Evolutionary conservation across 441 rosid genomes (phyloP), one percentile per base, ranked within the genome.

Genomic region (Syzygium malaccense): DNA sequence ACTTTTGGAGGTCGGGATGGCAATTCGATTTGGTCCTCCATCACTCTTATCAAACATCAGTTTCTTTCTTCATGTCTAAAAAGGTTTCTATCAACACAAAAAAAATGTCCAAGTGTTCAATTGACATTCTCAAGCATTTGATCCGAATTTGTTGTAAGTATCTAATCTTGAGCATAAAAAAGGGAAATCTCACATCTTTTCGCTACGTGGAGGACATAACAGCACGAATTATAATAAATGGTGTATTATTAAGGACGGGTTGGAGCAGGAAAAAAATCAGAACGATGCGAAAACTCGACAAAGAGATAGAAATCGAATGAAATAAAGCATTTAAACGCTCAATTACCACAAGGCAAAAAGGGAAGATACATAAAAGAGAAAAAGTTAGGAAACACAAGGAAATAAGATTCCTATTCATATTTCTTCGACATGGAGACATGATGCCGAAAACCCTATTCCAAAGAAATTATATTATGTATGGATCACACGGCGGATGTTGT

Each of bases 261-360:
- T 64, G 11, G 37, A 64, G 75, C 13, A 4, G 6, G 12, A 30
- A 64, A 30, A 15, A 64, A 62, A 4, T 18, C 2, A 9, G 12
- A 66, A 30, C 0, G 26, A 32, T 3, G 0, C 1, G 1, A 33
- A 68, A 18, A 9, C 48, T 8, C 79, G 0, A 68, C 0, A 7
- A 14, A 0, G 1, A 64, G 45, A 41, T 41, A 30, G 2, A 18
- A 2, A 30, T 32, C 6, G 4, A 33, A 68, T 19, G 79, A 68
- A 10, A 19, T 19, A 2, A 23, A 5, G 48, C 83, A 71, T 68
- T 33, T 18, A 4, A 66, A 18, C 10, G 26, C 41, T 68, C 8
- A 10, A 1, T 33, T 23, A 68, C 2, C 4, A 0, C 7, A 2
- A 23, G 48, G 7, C 14, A 33, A 18, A 32, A 68, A 20, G 2